These are phyloP conservation scores for Paecilomyces fulvus DNA, from an alignment of 2,329 filamentous ascomycete species.

Conservation along the genomic window DNA sequence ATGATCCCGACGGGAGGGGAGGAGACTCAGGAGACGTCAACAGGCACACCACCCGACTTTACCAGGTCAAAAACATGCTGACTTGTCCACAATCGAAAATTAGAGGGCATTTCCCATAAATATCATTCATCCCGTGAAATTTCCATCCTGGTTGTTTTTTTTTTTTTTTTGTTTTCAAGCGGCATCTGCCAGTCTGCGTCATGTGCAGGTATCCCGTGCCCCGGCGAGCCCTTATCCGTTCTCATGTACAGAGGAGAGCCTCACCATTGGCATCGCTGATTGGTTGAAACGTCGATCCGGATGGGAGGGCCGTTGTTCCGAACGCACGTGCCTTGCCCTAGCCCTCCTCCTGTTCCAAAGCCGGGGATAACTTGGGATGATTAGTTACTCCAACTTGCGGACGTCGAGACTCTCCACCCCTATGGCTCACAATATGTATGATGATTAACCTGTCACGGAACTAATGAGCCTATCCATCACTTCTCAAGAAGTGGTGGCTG, in stretches of 20 bases:
- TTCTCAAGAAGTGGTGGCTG: background rate
- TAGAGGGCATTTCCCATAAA: background rate
- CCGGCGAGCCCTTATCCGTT: conserved; percentile 12
- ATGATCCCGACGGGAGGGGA: background rate
- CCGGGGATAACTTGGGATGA: background rate
- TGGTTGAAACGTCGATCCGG: conserved; percentile 14
- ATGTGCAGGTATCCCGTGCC: conserved; percentile 33
- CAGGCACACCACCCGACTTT: background rate
- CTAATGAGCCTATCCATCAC: background rate
- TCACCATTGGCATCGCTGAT: conserved; percentile 8
- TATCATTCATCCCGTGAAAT: background rate
- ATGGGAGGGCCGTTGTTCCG: conserved; percentile 1
- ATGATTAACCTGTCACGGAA: background rate
- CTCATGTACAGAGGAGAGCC: background rate
- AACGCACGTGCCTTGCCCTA: conserved; percentile 9
- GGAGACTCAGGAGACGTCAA: background rate
- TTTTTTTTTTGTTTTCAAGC: background rate
- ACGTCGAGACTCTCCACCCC: background rate
- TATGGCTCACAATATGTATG: background rate
- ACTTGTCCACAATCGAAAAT: background rate
- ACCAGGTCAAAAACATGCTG: background rate
- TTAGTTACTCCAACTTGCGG: background rate
- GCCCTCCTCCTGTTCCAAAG: too few species aligned
- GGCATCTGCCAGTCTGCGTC: conserved; percentile 12
- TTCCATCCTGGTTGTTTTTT: background rate